These are phyloP conservation scores for Tolypocladium amazonense DNA, from an alignment of 2,329 filamentous ascomycete species.

Conservation along the genomic window DNA sequence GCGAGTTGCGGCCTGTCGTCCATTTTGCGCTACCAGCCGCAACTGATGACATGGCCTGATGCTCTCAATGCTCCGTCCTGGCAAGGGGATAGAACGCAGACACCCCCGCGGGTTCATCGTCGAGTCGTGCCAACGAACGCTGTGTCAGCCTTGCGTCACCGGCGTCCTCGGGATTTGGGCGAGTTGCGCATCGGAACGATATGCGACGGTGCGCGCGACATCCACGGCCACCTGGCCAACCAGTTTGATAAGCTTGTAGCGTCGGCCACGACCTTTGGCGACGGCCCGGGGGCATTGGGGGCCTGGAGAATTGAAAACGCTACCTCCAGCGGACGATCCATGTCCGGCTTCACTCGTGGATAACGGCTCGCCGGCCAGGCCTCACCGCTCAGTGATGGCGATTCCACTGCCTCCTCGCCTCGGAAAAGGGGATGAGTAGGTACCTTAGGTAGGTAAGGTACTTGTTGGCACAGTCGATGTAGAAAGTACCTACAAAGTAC, in stretches of 20 bases:
- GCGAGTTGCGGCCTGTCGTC: neutral
- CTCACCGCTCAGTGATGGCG: neutral
- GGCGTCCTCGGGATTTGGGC: neutral
- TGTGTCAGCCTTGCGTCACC: neutral
- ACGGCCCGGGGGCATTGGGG: neutral
- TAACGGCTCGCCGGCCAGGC: neutral
- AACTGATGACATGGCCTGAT: neutral
- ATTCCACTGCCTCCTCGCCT: too few relatives aligned
- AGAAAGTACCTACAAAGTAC: neutral
- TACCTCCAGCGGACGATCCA: neutral
- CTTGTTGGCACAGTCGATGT: neutral
- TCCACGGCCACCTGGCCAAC: neutral
- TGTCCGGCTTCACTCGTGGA: neutral
- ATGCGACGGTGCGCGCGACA: neutral
- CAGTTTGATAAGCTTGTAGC: neutral
- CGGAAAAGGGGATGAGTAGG: too few relatives aligned
- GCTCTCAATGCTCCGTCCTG: neutral
- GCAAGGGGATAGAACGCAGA: neutral
- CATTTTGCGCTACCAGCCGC: neutral
- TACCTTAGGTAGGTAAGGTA: too few relatives aligned
- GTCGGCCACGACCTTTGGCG: neutral
- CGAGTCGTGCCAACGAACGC: neutral
- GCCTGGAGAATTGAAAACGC: neutral
- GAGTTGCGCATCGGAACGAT: neutral
- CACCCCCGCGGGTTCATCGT: neutral